Evolutionary conservation across 192 early-diverging fungal genomes (phyloP), one percentile per base, ranked within the genome.

Genomic region (Chytriomyces sp.): DNA sequence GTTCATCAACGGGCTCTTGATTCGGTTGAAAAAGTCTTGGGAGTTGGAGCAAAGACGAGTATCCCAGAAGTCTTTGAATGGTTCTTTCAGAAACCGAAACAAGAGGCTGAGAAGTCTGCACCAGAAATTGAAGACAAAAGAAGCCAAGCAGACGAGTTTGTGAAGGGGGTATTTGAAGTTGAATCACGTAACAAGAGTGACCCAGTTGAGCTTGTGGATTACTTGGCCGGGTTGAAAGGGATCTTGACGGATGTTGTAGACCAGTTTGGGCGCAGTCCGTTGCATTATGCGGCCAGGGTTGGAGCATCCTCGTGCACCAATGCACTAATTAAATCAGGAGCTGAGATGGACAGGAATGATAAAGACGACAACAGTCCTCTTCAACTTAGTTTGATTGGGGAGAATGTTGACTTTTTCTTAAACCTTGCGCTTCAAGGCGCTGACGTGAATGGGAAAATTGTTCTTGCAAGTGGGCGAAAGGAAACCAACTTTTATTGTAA

Each of bases 201-300:
- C 76, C 86, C 85, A 45, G 79, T 89, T 44, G 83, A 88, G 61
- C 83, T 88, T 46, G 64, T 89, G 5, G 80, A 71, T 11, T 86
- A 73, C 24, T 50, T 89, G n/a, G 64, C 76, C 7, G 50, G 46
- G n/a, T 49, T 69, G 8, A 47, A 67, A 18, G 46, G 66, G 13
- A 77, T 86, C 11, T 18, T 79, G 49, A 59, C 78, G 5, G 83
- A 88, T 50, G 18, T 76, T 7, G 64, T 53, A 6, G 88, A 89
- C 73, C 75, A 62, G 8, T 87, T 89, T 75, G 88, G 88, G 3
- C 50, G 88, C 24, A 86, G 82, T 0, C 83, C 87, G 11, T 71
- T 89, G 24, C 88, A 89, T 70, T 89, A 89, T 65, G 86, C 88
- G 26, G 86, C 78, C 5, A 60, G 73, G 23, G 73, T 82, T 7